Evolutionary conservation across 2,329 filamentous ascomycete species (phyloP), one percentile per base, ranked within the genome.

Genomic region (Neofusicoccum parvum): DNA sequence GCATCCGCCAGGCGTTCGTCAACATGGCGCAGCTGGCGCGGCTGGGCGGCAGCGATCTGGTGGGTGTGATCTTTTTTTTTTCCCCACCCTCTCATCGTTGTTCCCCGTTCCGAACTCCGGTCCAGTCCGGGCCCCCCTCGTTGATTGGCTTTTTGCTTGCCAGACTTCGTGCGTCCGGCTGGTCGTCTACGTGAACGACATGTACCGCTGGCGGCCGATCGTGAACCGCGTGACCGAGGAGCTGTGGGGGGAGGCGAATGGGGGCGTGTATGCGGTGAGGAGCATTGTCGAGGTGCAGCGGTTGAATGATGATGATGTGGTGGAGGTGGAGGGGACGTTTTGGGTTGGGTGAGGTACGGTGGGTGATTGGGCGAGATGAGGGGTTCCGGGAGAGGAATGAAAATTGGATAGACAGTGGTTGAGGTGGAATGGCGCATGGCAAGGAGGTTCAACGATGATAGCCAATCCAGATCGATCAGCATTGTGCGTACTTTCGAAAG

Each of bases 201-300:
- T 78, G 75, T 75, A 72, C 59, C 68, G 72, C 3, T 77, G 74
- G 45, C 66, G 76, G 23, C 75, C 74, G 15, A 62, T 77, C 67
- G 72, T 70, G 48, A 77, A 77, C 51, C 68, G 72, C 43, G 72
- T 70, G 3, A 75, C 76, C 51, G 58, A 72, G 5, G 73, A 76
- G 64, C 54, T 76, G 1, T 77, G 73, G 75, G 71, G 72, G 2
- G 66, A 71, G 5, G 71, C 75, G 36, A 46, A 72, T 34, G 48
- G 15, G 2, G 49, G 27, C 3, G 53, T 34, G 15, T 74, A 75
- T 53, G 75, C 75, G 41, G 72, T 74, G 3, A 66, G 73, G 2
- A 74, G 71, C 5, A 76, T 76, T 20, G 67, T 77, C 14, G 75
- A 78, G 54, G 74, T 76, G 3, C 68, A 71, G 36, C 69, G 73